Evolutionary conservation across 305 asterid genomes (phyloP).

Genomic region (Fraxinus latifolia): DNA sequence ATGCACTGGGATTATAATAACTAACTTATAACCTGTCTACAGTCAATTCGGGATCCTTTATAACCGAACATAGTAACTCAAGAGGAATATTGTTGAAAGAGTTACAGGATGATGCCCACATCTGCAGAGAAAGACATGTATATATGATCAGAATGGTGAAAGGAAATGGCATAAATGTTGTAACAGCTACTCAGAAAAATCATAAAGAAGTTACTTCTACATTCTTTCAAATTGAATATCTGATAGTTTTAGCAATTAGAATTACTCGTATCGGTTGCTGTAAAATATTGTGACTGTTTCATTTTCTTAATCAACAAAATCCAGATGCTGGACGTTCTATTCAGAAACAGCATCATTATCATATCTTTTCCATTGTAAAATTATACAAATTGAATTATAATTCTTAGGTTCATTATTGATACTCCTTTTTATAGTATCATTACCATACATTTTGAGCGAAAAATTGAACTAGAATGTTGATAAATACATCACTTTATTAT

Average conservation of each 20-base stretch:
- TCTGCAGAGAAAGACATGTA: constrained; percentile 42
- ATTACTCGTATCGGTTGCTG: not conserved
- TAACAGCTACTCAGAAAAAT: not conserved
- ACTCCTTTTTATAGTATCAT: not conserved
- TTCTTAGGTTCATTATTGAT: not conserved
- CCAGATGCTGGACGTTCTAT: not conserved
- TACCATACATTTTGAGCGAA: not conserved
- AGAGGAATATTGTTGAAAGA: constrained; percentile 56
- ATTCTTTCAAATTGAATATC: constrained; percentile 11
- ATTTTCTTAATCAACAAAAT: not conserved
- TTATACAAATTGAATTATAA: not conserved
- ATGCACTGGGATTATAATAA: not conserved
- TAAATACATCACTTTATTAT: not conserved
- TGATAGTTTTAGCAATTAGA: not conserved
- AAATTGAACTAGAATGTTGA: not conserved
- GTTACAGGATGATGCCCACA: constrained; percentile 61
- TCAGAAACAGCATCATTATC: not conserved
- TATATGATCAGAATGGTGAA: constrained; percentile 15
- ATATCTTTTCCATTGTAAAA: not conserved
- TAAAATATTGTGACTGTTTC: not conserved
- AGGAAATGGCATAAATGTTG: not conserved
- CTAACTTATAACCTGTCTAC: constrained; percentile 58
- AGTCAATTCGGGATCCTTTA: constrained; percentile 66
- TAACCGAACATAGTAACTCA: constrained; percentile 46
- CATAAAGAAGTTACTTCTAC: constrained; percentile 5